These are phyloP conservation scores for Thelephora terrestris DNA, from an alignment of 1,284 basidiomycete genomes.

Conservation along the genomic window DNA sequence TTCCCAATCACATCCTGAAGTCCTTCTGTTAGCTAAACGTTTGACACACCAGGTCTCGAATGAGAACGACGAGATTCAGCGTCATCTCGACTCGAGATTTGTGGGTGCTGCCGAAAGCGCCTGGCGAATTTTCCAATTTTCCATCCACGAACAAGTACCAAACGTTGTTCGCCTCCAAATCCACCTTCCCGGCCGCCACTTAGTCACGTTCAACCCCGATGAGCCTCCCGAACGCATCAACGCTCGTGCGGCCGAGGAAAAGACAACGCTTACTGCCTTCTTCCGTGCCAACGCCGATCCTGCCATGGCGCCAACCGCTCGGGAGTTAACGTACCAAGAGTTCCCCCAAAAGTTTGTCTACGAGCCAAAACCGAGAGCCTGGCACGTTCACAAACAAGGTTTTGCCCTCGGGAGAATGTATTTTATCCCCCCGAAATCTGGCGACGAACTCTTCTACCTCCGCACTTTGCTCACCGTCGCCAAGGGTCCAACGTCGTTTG, in stretches of 20 bases:
- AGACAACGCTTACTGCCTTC: constrained; percentile 28
- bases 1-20: too few species aligned
- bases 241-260: constrained; percentile 13
- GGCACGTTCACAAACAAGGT: not conserved
- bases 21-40: too few species aligned
- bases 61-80: constrained; percentile 24
- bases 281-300: constrained; percentile 29
- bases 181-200: constrained; percentile 27
- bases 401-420: constrained; percentile 26
- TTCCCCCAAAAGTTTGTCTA: constrained; percentile 16
- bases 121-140: constrained; percentile 26
- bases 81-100: constrained; percentile 27
- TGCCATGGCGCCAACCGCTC: constrained; percentile 3
- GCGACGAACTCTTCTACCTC: constrained; percentile 28
- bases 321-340: constrained; percentile 16
- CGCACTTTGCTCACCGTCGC: constrained; percentile 24
- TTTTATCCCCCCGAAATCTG: constrained; percentile 14
- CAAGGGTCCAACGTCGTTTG: constrained; percentile 21
- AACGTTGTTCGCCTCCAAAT: constrained; percentile 28
- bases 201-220: constrained; percentile 25
- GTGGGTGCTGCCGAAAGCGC: constrained; percentile 26
- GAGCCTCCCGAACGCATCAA: constrained; percentile 19
- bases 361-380: constrained; percentile 2
- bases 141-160: constrained; percentile 24
- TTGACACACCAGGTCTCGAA: not conserved